phyloP scores from a whole-genome alignment of 2,329 filamentous ascomycete species.

The Nigrograna mackinnonii region DNA sequence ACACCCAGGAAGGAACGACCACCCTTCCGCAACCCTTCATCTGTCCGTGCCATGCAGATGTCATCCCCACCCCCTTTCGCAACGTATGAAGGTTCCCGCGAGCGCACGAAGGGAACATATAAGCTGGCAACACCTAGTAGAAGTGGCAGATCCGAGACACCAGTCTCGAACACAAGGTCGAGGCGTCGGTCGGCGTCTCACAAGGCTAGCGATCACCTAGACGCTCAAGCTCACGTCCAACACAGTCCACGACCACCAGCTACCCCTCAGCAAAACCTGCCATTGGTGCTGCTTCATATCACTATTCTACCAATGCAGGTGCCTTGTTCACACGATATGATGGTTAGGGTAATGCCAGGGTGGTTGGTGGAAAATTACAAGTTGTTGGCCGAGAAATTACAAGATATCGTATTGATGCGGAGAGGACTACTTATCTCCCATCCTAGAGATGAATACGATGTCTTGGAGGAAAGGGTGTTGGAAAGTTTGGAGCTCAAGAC shows the following conservation, averaged over 20 bases:
- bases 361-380: slow-evolving; percentile 63
- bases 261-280: slow-evolving; percentile 53
- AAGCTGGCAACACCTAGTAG: slow-evolving; percentile 36
- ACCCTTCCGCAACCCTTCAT: slow-evolving; percentile 70
- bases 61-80: slow-evolving; percentile 55
- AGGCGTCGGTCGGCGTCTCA: slow-evolving; percentile 27
- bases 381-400: slow-evolving; percentile 69
- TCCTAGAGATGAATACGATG: slow-evolving; percentile 77
- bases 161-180: slow-evolving; percentile 25
- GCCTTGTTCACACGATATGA: slow-evolving; percentile 56
- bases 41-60: slow-evolving; percentile 73
- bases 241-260: slow-evolving; percentile 30
- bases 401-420: slow-evolving; percentile 70
- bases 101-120: slow-evolving; percentile 33
- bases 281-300: slow-evolving; percentile 77
- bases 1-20: slow-evolving; percentile 63
- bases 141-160: slow-evolving; percentile 31
- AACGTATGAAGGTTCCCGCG: slow-evolving; percentile 30
- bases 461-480: slow-evolving; percentile 76
- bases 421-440: slow-evolving; percentile 77
- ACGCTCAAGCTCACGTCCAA: slow-evolving; percentile 43
- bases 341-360: slow-evolving; percentile 56
- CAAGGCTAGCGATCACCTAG: slow-evolving; percentile 25
- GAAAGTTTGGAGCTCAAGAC: slow-evolving; percentile 74
- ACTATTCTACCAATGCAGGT: slow-evolving; percentile 73